Conservation (phyloP, 352 stramenopile genomes). For the Globisporangium irregulare region DNA sequence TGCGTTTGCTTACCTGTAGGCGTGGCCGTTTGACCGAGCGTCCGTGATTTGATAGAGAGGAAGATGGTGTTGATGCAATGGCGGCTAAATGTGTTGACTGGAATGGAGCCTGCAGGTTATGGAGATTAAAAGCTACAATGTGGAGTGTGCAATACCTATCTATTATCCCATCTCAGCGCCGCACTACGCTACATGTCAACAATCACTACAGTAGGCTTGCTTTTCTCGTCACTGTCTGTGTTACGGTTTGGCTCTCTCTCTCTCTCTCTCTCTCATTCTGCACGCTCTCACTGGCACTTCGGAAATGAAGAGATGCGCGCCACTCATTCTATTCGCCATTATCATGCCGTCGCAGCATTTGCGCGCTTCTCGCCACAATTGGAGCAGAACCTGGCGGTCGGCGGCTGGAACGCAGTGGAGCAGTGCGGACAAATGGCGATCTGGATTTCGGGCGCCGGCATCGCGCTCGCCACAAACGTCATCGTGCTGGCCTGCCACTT, state of each 20-base stretch:
- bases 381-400: conserved; percentile 68
- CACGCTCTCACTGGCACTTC: not conserved
- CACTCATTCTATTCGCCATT: not conserved
- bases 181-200: no score
- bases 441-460: not conserved
- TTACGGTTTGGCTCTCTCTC: not conserved
- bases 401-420: conserved; percentile 36
- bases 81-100: not conserved
- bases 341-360: not conserved
- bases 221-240: not conserved
- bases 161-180: no score
- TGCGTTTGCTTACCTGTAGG: not conserved
- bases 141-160: not conserved
- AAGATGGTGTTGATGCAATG: not conserved
- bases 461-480: not conserved
- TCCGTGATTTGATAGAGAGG: conserved; percentile 25
- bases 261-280: no score
- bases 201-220: no score
- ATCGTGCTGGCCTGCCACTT: conserved; percentile 9
- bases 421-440: conserved; percentile 38
- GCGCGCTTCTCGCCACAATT: conserved; percentile 62
- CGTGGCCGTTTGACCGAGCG: conserved; percentile 18
- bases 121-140: not conserved
- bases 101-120: not conserved
- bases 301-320: not conserved